Conservation (phyloP, 2,329 filamentous ascomycete genomes). For the Neonectria sp. region DNA sequence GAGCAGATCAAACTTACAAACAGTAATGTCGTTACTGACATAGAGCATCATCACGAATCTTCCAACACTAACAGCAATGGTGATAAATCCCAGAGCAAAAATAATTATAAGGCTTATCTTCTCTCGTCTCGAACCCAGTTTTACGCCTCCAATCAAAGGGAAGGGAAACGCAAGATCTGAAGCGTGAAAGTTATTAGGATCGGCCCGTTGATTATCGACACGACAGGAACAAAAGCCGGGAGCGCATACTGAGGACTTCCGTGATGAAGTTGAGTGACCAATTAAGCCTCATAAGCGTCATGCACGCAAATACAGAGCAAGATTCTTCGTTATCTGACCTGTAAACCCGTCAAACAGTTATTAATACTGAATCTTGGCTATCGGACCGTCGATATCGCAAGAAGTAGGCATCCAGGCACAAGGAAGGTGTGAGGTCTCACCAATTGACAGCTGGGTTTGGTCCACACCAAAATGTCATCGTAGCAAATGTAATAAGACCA, state of each 20-base stretch:
- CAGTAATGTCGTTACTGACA: conserved; percentile 22
- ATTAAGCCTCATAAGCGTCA: conserved; percentile 39
- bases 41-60: conserved; percentile 37
- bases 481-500: conserved; percentile 31
- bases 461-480: conserved; percentile 45
- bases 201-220: too few species aligned
- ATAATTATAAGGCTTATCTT: conserved; percentile 37
- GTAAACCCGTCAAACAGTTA: background rate
- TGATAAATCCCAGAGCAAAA: conserved; percentile 40
- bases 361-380: background rate
- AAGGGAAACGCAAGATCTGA: conserved; percentile 42
- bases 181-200: background rate
- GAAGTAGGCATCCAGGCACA: background rate
- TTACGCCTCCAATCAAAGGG: conserved; percentile 36
- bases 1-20: conserved; percentile 23
- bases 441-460: conserved; percentile 41
- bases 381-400: background rate
- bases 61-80: conserved; percentile 39
- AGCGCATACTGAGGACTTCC: conserved; percentile 41
- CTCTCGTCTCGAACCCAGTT: conserved; percentile 32
- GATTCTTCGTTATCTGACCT: conserved; percentile 13
- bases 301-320: conserved; percentile 35
- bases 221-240: too few species aligned
- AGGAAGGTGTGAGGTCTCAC: conserved; percentile 9
- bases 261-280: conserved; percentile 44